phyloP scores from a whole-genome alignment of 768 basidiomycete genomes.

The Xerocomellus amylosporus region DNA sequence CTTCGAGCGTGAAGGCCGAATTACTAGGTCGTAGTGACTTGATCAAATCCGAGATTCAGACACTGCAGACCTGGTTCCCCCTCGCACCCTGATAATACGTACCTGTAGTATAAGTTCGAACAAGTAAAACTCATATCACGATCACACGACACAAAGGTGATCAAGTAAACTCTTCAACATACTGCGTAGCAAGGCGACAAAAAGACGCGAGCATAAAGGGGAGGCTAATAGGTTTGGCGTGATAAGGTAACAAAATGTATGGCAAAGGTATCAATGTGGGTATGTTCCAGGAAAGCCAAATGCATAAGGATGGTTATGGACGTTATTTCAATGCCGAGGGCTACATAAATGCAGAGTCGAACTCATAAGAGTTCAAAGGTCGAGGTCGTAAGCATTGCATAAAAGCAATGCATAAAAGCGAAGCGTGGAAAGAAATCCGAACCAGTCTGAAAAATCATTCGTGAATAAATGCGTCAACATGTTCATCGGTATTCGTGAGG shows the following conservation, averaged over 20 bases:
- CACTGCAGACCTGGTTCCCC: too few species aligned
- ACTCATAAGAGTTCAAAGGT: neutral
- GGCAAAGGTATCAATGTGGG: neutral
- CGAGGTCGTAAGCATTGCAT: neutral
- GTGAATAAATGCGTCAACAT: neutral
- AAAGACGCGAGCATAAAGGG: slow-evolving; percentile 1
- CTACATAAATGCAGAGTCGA: neutral
- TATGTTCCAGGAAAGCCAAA: neutral
- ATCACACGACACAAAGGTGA: neutral
- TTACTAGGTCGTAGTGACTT: too few species aligned
- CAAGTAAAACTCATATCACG: neutral
- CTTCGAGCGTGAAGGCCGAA: too few species aligned
- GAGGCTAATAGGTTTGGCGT: slow-evolving; percentile 1
- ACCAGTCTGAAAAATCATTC: slow-evolving; percentile 3
- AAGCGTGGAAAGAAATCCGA: slow-evolving; percentile 1
- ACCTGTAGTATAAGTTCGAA: neutral
- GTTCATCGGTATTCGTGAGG: slow-evolving; percentile 42
- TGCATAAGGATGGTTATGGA: slow-evolving; percentile 7
- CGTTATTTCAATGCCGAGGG: slow-evolving; percentile 8
- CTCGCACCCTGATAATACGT: too few species aligned
- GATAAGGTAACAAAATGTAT: slow-evolving; percentile 9
- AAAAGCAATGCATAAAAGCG: neutral
- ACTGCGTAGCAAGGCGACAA: neutral
- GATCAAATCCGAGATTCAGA: too few species aligned
- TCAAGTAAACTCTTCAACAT: neutral